These are phyloP conservation scores for Mucor mucedo DNA, from an alignment of 371 early-diverging fungal genomes.

Conservation along the genomic window DNA sequence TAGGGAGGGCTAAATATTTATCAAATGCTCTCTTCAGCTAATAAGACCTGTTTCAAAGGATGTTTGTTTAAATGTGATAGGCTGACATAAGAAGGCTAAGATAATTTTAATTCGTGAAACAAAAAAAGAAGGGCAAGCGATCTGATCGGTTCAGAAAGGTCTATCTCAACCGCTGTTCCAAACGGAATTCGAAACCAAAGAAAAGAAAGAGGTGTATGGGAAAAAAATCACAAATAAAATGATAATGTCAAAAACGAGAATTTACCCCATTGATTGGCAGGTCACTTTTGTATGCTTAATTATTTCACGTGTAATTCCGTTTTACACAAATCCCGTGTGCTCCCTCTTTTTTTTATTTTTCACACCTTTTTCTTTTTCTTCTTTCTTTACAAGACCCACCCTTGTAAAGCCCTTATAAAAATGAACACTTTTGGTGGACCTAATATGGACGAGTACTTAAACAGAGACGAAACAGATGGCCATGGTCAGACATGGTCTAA, in stretches of 20 bases:
- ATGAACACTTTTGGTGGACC: slow-evolving; percentile 12
- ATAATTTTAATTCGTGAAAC: too few species aligned
- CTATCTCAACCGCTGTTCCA: too few species aligned
- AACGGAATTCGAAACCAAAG: too few species aligned
- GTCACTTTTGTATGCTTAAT: background rate
- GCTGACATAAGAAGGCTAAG: too few species aligned
- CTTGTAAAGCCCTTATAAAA: background rate
- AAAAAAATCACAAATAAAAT: background rate
- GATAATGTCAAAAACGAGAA: background rate
- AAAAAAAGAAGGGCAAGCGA: too few species aligned
- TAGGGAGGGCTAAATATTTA: too few species aligned
- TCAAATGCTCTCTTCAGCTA: too few species aligned
- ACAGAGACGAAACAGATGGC: background rate
- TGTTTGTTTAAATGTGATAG: too few species aligned
- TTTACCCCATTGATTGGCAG: too few species aligned
- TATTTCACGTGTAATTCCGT: slow-evolving; percentile 23
- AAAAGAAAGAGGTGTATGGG: background rate
- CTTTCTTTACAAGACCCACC: background rate
- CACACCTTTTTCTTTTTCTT: background rate
- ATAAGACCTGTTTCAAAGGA: too few species aligned
- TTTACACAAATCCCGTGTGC: slow-evolving; percentile 14
- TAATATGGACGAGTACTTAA: slow-evolving; percentile 3
- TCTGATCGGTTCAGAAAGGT: too few species aligned
- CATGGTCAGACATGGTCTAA: background rate
- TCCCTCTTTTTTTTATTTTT: slow-evolving; percentile 9